Evolutionary conservation across 768 basidiomycete species (phyloP).

Genomic region (Mycena galericulata): DNA sequence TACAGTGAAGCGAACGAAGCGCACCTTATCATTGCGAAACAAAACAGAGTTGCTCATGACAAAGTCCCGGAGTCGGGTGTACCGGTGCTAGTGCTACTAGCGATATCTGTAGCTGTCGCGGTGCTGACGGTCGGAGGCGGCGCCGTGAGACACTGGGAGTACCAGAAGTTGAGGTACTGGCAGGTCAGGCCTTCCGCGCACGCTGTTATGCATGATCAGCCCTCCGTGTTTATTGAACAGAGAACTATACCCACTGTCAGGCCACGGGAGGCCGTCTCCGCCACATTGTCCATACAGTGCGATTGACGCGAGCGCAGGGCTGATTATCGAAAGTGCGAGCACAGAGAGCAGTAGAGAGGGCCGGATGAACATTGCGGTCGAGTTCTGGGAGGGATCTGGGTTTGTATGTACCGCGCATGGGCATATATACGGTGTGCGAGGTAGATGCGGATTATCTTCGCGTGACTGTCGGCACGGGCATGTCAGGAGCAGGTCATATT

Average conservation of each 20-base stretch:
- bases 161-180: conserved; percentile 15
- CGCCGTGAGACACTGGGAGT: conserved; percentile 26
- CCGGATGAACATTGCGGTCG: conserved; percentile 16
- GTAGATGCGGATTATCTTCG: conserved; percentile 85
- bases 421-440: conserved; percentile 61
- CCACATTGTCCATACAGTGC: conserved; percentile 25
- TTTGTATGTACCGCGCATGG: background rate
- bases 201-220: background rate
- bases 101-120: background rate
- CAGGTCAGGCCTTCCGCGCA: conserved; percentile 18
- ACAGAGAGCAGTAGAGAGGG: conserved; percentile 6
- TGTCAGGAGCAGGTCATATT: conserved; percentile 4
- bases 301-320: conserved; percentile 4
- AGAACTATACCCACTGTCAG: conserved; percentile 8
- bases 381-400: background rate
- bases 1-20: too few species aligned
- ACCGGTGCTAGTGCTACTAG: background rate
- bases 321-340: background rate
- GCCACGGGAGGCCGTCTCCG: conserved; percentile 21
- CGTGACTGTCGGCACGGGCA: conserved; percentile 69
- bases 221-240: too few species aligned
- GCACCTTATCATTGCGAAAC: too few species aligned
- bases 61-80: background rate
- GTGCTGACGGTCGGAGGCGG: background rate
- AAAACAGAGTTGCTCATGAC: too few species aligned